Conservation (phyloP, 192 early-diverging fungal genomes). For the Glomus cerebriforme region DNA sequence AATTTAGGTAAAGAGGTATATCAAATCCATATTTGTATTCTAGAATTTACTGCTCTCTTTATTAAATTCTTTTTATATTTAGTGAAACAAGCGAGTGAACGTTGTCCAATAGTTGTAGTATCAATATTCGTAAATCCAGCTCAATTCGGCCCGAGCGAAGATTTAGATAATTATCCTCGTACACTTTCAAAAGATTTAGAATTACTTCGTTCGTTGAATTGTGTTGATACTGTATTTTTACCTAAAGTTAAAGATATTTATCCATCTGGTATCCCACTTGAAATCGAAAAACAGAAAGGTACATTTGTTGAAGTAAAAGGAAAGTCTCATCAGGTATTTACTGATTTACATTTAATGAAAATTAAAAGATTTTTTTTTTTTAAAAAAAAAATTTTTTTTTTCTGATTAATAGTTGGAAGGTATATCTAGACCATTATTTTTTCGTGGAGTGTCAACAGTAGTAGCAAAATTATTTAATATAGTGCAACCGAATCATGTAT, state of each 20-base stretch:
- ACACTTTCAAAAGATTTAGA: conserved; percentile 78
- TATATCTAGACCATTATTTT: conserved; percentile 88
- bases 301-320: conserved; percentile 93
- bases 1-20: conserved; percentile 56
- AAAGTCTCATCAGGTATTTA: conserved; percentile 68
- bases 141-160: conserved; percentile 96
- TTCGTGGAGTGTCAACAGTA: conserved; percentile 95
- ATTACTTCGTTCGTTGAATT: conserved; percentile 53
- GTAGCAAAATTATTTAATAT: conserved; percentile 94
- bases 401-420: conserved; percentile 73
- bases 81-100: conserved; percentile 56
- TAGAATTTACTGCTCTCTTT: too few relatives aligned
- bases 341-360: neutral
- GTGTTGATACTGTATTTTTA: conserved; percentile 61
- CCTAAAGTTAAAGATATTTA: conserved; percentile 90
- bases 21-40: neutral
- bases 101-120: conserved; percentile 73
- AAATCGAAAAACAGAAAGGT: conserved; percentile 76
- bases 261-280: conserved; percentile 83
- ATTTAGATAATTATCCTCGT: conserved; percentile 88
- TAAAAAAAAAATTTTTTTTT: neutral
- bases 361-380: neutral
- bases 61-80: neutral
- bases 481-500: conserved; percentile 77
- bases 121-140: conserved; percentile 99